Base-by-base conservation (phyloP, 2,329 filamentous ascomycete species). In the Aureobasidium musti region DNA sequence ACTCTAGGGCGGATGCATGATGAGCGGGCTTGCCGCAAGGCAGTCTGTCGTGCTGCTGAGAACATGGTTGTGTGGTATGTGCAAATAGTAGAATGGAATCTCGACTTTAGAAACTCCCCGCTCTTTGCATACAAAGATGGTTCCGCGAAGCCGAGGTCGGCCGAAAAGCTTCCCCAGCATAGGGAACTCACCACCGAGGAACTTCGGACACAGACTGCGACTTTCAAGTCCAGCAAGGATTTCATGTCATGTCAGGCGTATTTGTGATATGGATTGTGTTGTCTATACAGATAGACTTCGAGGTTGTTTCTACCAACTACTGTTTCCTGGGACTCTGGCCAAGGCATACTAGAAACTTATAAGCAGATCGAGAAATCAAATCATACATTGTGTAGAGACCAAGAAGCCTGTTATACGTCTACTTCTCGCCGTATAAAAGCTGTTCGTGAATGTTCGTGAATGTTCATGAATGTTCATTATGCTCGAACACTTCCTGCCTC, bases 1-100 rank as follows among this genome's bases (percentile, higher is more conserved):
- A 71, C 72, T 30, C 71, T 69, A 65, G 73, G 73, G 66, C 74
- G 71, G n/a, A 77, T 72, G 54, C 73, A 74, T 53, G 71, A 72
- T 33, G 71, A 70, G 35, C 69, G 67, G 11, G 69, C 68, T 50
- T 69, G 69, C 63, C 69, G 68, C 45, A 70, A 52, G 41, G 66
- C 68, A 6, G 69, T 68, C 28, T 68, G 65, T 63, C 67, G 64
- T 43, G 65, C 69, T 64, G 54, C 56, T 47, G 69, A 68, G 43
- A 69, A 70, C 69, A 70, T 70, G 47, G 23, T 68, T 66, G 43
- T 66, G 43, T 59, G 45, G 56, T 26, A 21, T 47, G 41, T 45
- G 39, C 28, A 28, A 60, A 33, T 60, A 30, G 50, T 60, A 30
- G 50, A 60, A 45, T 47, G 50, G 56, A 33, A 30, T 30, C n/a